Evolutionary conservation across 306 rosid species (phyloP).

Genomic region (Trifolium dubium): DNA sequence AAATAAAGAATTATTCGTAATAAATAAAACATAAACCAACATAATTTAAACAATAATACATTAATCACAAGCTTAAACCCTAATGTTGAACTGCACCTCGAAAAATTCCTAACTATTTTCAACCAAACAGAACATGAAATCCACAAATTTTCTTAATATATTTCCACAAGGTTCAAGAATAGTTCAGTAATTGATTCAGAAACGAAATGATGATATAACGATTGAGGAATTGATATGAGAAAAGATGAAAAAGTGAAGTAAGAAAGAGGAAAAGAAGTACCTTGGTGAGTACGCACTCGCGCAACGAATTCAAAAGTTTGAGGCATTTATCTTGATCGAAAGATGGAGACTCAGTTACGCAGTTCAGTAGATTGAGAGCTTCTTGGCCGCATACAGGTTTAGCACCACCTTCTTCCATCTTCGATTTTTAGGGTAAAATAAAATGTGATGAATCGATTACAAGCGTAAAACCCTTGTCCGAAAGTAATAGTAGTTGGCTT

Average conservation of each 20-base stretch:
- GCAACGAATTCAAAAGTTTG: slow-evolving; percentile 64
- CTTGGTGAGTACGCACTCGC: slow-evolving; percentile 74
- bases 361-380: slow-evolving; percentile 75
- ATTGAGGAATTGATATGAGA: background rate
- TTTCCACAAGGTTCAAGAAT: background rate
- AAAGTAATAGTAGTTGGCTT: too few relatives aligned
- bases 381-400: slow-evolving; percentile 73
- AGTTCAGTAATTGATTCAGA: background rate
- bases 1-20: too few relatives aligned
- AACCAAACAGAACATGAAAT: background rate
- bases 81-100: background rate
- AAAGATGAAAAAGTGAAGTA: background rate
- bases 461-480: slow-evolving; percentile 18
- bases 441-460: background rate
- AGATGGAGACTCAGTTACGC: slow-evolving; percentile 69
- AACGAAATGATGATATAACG: background rate
- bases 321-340: slow-evolving; percentile 71
- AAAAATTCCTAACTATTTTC: background rate
- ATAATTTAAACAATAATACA: too few relatives aligned
- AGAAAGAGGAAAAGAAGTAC: slow-evolving; percentile 42
- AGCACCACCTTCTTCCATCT: slow-evolving; percentile 51
- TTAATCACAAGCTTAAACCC: background rate
- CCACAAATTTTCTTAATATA: background rate
- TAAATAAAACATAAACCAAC: too few relatives aligned
- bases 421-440: slow-evolving; percentile 26